phyloP scores from a whole-genome alignment of 1,284 basidiomycete genomes.

The Apiotrichum akiyoshidainum region DNA sequence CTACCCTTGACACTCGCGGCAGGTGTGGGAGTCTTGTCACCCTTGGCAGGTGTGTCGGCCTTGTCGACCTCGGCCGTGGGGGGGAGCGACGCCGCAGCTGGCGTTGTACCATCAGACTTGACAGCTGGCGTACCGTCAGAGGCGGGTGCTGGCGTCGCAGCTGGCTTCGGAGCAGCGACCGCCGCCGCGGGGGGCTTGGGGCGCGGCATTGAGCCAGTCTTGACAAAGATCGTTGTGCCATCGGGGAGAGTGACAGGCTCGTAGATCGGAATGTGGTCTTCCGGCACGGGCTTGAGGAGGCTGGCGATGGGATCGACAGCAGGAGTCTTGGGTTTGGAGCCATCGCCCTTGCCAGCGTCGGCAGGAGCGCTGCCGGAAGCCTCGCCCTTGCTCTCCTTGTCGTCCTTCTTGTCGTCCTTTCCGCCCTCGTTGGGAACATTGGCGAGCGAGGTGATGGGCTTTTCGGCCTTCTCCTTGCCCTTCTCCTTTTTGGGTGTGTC shows the following conservation, averaged over 20 bases:
- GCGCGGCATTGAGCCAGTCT: slow-evolving; percentile 5
- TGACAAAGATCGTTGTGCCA: slow-evolving; percentile 30
- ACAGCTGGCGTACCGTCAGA: background rate
- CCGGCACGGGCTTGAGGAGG: background rate
- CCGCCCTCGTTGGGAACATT: background rate
- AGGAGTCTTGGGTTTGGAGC: background rate
- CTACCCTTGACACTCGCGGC: background rate
- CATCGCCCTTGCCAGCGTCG: no score
- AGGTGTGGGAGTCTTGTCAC: background rate
- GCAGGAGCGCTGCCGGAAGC: background rate
- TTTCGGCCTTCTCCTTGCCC: background rate
- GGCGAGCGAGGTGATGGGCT: no score
- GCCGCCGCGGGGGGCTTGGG: slow-evolving; percentile 24
- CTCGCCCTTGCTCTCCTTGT: background rate
- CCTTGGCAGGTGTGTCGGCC: background rate
- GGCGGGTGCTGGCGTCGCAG: slow-evolving; percentile 16
- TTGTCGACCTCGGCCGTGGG: background rate
- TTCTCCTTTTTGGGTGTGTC: background rate
- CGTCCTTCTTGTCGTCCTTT: slow-evolving; percentile 1
- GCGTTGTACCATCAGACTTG: background rate
- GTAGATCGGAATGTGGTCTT: slow-evolving; percentile 19
- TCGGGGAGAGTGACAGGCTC: slow-evolving; percentile 35
- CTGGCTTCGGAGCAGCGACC: no score
- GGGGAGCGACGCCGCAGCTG: background rate
- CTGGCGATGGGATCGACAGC: background rate